A percentile compares a stretch with the other conserved stretches of the same genome.
Conservation (phyloP, 176 grass and related monocot genomes). For the Musa acuminata region DNA sequence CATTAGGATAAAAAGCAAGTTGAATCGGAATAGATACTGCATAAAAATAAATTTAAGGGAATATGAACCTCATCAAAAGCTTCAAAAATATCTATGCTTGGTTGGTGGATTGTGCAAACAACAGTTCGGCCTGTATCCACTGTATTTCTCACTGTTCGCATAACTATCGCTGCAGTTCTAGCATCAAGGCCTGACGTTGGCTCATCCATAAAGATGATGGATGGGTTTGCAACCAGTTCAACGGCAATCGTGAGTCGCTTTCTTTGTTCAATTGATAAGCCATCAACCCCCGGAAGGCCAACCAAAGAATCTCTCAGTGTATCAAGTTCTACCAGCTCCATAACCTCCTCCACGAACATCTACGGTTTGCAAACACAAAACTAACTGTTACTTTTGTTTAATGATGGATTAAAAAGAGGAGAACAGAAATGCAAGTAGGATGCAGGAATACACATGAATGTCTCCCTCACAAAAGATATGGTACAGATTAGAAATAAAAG, state of each 20-base stretch:
- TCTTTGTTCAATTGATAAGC: slow-evolving; percentile 83
- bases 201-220: slow-evolving; percentile 95
- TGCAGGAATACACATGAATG: background rate
- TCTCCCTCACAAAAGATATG: too few species aligned
- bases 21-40: background rate
- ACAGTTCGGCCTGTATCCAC: slow-evolving; percentile 90
- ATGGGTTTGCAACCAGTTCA: slow-evolving; percentile 83
- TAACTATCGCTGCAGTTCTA: slow-evolving; percentile 90
- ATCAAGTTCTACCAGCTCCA: slow-evolving; percentile 86
- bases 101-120: slow-evolving; percentile 94
- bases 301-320: slow-evolving; percentile 56
- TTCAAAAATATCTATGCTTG: slow-evolving; percentile 97
- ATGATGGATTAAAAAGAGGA: background rate
- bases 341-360: slow-evolving; percentile 93
- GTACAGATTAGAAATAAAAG: too few species aligned
- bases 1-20: background rate
- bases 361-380: slow-evolving; percentile 14
- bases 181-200: slow-evolving; percentile 94
- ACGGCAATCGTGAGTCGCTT: slow-evolving; percentile 86
- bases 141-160: slow-evolving; percentile 89
- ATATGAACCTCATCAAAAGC: slow-evolving; percentile 74
- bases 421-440: background rate
- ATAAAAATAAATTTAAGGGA: background rate
- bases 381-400: background rate
- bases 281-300: slow-evolving; percentile 63